Evolutionary conservation across 371 early-diverging fungal genomes (phyloP).

Genomic region (Funneliformis caledonium): DNA sequence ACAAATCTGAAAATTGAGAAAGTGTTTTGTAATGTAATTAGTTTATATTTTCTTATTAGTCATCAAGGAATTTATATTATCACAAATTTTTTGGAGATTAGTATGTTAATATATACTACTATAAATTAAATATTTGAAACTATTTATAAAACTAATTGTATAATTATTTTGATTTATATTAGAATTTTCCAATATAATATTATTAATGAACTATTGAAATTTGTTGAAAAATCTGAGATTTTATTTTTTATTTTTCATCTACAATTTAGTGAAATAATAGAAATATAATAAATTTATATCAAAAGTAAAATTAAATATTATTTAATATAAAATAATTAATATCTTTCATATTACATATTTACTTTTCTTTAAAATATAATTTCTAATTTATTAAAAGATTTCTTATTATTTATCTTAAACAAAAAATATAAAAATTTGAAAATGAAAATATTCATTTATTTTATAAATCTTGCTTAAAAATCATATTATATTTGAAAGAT

Average conservation of each 20-base stretch:
- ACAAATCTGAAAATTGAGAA: slow-evolving; percentile 48
- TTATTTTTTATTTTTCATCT: slow-evolving; percentile 47
- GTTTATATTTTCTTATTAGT: slow-evolving; percentile 56
- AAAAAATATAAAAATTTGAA: slow-evolving; percentile 28
- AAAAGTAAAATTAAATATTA: slow-evolving; percentile 46
- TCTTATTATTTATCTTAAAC: slow-evolving; percentile 9
- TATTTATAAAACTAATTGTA: slow-evolving; percentile 47
- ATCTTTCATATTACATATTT: background rate
- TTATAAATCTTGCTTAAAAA: slow-evolving; percentile 19
- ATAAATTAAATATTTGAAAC: slow-evolving; percentile 43
- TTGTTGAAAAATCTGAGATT: slow-evolving; percentile 49
- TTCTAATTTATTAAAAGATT: background rate
- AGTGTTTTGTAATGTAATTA: slow-evolving; percentile 42
- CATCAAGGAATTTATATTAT: slow-evolving; percentile 41
- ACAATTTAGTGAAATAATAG: slow-evolving; percentile 51
- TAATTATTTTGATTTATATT: slow-evolving; percentile 54
- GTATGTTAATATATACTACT: slow-evolving; percentile 42
- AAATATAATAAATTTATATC: slow-evolving; percentile 45
- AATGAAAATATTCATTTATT: slow-evolving; percentile 8
- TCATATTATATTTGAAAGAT: background rate
- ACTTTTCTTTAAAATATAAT: no score
- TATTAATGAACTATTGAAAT: slow-evolving; percentile 43
- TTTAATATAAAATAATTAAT: slow-evolving; percentile 59
- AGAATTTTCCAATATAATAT: slow-evolving; percentile 50
- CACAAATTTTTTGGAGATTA: slow-evolving; percentile 32